These are phyloP conservation scores for Mycosarcoma mackinlayi DNA, from an alignment of 1,284 basidiomycete genomes.

Conservation along the genomic window DNA sequence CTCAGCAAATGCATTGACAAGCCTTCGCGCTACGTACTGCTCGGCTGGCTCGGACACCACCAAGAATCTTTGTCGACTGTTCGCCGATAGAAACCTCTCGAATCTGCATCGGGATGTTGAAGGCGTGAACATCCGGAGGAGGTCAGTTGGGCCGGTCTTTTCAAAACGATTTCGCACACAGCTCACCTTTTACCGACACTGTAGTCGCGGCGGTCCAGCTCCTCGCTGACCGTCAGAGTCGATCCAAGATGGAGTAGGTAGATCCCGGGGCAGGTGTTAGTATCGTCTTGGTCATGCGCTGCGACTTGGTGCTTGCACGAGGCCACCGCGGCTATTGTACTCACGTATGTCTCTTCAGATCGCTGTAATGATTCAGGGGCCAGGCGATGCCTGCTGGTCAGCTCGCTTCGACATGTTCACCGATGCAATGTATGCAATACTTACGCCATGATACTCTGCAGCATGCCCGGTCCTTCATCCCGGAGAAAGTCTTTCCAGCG, in stretches of 20 bases:
- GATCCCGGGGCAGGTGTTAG: too few species aligned
- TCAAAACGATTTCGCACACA: neutral
- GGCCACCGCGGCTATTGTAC: too few species aligned
- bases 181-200: neutral
- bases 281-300: neutral
- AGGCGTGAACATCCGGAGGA: neutral
- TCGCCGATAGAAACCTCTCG: slow-evolving; percentile 5
- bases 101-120: slow-evolving; percentile 5
- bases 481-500: slow-evolving; percentile 19
- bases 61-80: neutral
- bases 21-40: slow-evolving; percentile 21
- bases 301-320: too few species aligned
- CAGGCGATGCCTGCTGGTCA: too few species aligned
- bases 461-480: neutral
- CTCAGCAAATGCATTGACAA: slow-evolving; percentile 21
- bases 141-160: too few species aligned
- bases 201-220: neutral
- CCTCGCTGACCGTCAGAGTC: neutral
- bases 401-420: too few species aligned
- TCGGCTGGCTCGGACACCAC: slow-evolving; percentile 2
- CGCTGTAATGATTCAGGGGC: neutral
- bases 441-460: slow-evolving; percentile 3
- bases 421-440: too few species aligned
- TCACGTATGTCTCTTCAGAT: neutral
- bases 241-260: neutral